Base-by-base conservation (phyloP, 257 asterid genomes). In the Datura wrightii region DNA sequence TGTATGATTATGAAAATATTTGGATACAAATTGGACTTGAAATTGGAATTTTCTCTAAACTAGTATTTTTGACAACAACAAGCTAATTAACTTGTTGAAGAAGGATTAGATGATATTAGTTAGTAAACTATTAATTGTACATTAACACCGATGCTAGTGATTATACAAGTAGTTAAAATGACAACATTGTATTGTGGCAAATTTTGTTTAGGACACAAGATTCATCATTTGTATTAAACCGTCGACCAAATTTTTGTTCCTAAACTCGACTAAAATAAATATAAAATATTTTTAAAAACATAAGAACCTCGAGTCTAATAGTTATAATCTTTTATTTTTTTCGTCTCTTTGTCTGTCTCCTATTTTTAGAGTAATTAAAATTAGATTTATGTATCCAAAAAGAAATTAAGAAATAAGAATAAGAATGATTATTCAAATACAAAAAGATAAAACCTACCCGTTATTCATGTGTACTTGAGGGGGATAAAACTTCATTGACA, bases 161-260 rank as follows among this genome's bases (percentile, higher is more conserved):
- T 34, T 55, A 14, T 67, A 24, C 1, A 42, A 24, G 80, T 79
- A 54, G n/a, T 59, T 44, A 59, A 54, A 56, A 71, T 83, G 53
- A 83, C 34, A 66, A 18, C 54, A 72, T 62, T 78, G 31, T 66
- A 46, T n/a, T 90, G 82, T 84, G 82, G 50, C 87, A 85, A 85
- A 87, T 86, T 84, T 84, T 84, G 83, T 88, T 89, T 87, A 79
- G 86, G 79, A 66, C 79, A 85, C 84, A 89, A 79, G 89, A 58
- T 76, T 82, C 84, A 88, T 85, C 89, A 89, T 87, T 88, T 79
- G 85, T 67, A 55, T 41, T 53, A 71, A 63, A 39, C 34, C 36
- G 55, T 9, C 84, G 54, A 84, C 60, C 60, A 72, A 72, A 24
- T 74, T 48, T 48, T 1, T 74, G 81, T 74, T 48, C 19, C 80